Evolutionary conservation across 495 filamentous ascomycete species (phyloP).

Genomic region (Choiromyces venosus): DNA sequence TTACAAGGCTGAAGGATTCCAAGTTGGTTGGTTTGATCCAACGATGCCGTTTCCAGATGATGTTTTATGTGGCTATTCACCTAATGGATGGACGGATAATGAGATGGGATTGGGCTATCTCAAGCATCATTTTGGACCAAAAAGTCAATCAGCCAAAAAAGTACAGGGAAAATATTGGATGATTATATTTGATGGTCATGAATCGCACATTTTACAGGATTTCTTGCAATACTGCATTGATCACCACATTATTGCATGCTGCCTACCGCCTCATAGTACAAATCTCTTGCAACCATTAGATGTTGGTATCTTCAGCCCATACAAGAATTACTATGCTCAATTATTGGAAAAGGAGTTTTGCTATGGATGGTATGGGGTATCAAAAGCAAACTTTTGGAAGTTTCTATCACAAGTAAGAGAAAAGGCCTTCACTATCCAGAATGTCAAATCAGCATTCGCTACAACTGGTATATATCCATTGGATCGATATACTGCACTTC

Average conservation of each 20-base stretch:
- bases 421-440: constrained; percentile 1
- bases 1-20: not conserved
- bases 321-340: constrained; percentile 7
- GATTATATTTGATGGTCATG: constrained; percentile 5
- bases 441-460: constrained; percentile 7
- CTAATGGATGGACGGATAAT: too few relatives aligned
- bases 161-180: not conserved
- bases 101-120: not conserved
- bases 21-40: constrained; percentile 1
- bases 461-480: constrained; percentile 4
- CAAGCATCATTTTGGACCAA: constrained; percentile 1
- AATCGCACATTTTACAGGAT: not conserved
- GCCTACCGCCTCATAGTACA: constrained; percentile 1
- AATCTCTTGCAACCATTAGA: constrained; percentile 6
- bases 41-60: not conserved
- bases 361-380: not conserved
- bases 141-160: constrained; percentile 1
- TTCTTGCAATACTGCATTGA: constrained; percentile 5
- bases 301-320: constrained; percentile 5
- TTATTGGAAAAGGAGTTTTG: not conserved
- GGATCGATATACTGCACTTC: constrained; percentile 2
- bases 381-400: too few relatives aligned
- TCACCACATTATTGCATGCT: constrained; percentile 2
- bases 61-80: constrained; percentile 3
- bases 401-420: not conserved